Evolutionary conservation across 2,329 filamentous ascomycete species (phyloP), one percentile per base, ranked within the genome.

Genomic region (Thielaviopsis euricoi): DNA sequence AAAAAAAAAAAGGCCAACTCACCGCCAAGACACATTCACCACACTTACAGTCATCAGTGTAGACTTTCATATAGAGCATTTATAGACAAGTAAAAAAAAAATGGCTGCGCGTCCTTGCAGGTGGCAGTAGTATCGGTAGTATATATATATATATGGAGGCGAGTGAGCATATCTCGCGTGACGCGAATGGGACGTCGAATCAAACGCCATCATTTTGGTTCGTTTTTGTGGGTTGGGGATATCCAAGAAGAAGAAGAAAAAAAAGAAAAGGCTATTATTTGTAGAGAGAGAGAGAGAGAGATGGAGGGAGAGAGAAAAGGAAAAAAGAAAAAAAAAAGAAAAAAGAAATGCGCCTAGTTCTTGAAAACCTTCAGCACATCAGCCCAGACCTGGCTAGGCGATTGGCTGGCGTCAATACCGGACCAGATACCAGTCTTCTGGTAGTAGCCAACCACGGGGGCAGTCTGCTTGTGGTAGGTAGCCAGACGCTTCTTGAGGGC

Each of bases 361-460:
- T 85, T 81, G 68, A 98, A 91, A 66, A 96, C 84, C 67, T 83
- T 81, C 62, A 97, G 77, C 71, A 98, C 76, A 71, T 84, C 88
- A 78, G 89, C 90, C 93, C 93, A 98, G 62, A 98, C 93, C 72
- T 90, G 85, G 53, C 88, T 87, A 21, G 93, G 93, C 74, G 95
- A 85, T 77, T 98, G 89, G 76, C 87, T 94, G 63, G 93, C 93
- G 71, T 98, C 93, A 66, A 98, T 82, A 62, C 86, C 86, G 72
- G 85, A 86, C 93, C 93, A 98, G 77, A 98, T 96, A 65, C 90
- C 90, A 54, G 87, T 95, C 74, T 89, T 89, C 76, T 94, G 87
- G 82, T 98, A 98, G 79, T 98, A 98, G 60, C 83, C 79, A 62
- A 95, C 90, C 54, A 98, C 93, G 21, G 93, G 93, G 51, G 82